Evolutionary conservation across 1,284 basidiomycete species (phyloP), one percentile per base, ranked within the genome.

Genomic region (Trametes polyzona): DNA sequence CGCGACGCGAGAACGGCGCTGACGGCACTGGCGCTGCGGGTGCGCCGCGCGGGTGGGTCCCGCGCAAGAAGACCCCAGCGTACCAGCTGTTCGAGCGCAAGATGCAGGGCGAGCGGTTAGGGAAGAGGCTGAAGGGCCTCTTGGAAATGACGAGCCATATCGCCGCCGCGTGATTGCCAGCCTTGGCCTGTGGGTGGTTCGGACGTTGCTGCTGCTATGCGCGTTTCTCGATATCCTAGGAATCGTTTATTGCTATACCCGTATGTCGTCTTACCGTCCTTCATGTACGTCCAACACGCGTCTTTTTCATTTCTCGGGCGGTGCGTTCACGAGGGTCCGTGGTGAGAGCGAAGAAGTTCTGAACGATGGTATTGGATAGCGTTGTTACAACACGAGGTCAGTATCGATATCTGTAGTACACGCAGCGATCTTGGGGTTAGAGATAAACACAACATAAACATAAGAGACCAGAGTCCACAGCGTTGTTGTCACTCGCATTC

Each of bases 51-150:
- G 70, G 36, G 64, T 96, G 94, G 94, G 76, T 87, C 68, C 86
- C 86, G 23, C 83, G 82, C 74, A 90, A 86, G 76, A 82, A 86
- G 69, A 87, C 81, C 55, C 93, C 93, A 12, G 88, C 87, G 30
- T 83, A 90, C 56, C 93, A 95, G 68, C 80, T 95, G 2, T 77
- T 82, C 75, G 88, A 92, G 66, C 81, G 91, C 62, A 89, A 86
- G 74, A 73, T 81, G 75, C 84, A 92, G 70, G 89, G 84, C 9
- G 87, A 90, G 71, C 76, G 79, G 55, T 70, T 96, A 61, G 85
- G 83, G 62, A 77, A 81, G 57, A 78, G 87, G 46, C 83, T 96
- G 36, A 83, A 83, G 68, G 88, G 84, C 3, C 70, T 95, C 65
- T 65, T 89, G 55, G 84, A 89, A 66, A 80, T 83, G 59, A 82